These are phyloP conservation scores for Globisporangium yorkense DNA, from an alignment of 352 stramenopile genomes.

Conservation along the genomic window DNA sequence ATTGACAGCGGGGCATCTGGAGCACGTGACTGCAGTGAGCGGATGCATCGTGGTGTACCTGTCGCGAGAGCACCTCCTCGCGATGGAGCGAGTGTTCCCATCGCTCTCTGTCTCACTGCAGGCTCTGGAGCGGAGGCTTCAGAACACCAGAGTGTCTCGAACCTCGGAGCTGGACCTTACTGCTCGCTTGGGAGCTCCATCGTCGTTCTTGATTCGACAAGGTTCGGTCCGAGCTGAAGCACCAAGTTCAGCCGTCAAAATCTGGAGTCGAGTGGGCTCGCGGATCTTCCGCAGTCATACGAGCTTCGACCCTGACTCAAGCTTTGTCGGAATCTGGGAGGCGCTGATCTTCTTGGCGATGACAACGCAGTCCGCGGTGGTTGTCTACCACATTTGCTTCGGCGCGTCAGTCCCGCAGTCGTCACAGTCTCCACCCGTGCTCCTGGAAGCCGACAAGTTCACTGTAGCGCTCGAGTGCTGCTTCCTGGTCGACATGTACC, in stretches of 20 bases:
- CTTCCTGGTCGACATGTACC: conserved; percentile 44
- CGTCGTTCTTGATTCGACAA: background rate
- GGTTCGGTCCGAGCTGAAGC: background rate
- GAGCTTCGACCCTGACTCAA: conserved; percentile 45
- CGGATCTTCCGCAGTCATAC: background rate
- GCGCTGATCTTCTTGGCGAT: conserved; percentile 33
- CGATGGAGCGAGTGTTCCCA: conserved; percentile 28
- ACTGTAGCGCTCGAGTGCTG: conserved; percentile 33
- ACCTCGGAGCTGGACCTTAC: conserved; percentile 24
- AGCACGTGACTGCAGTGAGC: conserved; percentile 40
- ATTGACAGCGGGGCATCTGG: conserved; percentile 19
- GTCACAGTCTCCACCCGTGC: conserved; percentile 3
- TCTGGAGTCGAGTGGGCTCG: background rate
- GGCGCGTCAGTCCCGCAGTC: conserved; percentile 13
- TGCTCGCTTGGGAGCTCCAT: conserved; percentile 5
- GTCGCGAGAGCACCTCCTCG: conserved; percentile 34
- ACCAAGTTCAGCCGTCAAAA: background rate
- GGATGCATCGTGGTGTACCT: conserved; percentile 51
- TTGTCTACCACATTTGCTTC: conserved; percentile 51
- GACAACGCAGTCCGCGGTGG: conserved; percentile 29
- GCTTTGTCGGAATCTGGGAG: conserved; percentile 46
- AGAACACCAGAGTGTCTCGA: conserved; percentile 21
- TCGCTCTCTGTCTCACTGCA: conserved; percentile 22
- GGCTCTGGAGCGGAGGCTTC: conserved; percentile 23
- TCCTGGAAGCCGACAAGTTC: conserved; percentile 21